Evolutionary conservation across 345 rosid species (phyloP).

Genomic region (Brassica incana): DNA sequence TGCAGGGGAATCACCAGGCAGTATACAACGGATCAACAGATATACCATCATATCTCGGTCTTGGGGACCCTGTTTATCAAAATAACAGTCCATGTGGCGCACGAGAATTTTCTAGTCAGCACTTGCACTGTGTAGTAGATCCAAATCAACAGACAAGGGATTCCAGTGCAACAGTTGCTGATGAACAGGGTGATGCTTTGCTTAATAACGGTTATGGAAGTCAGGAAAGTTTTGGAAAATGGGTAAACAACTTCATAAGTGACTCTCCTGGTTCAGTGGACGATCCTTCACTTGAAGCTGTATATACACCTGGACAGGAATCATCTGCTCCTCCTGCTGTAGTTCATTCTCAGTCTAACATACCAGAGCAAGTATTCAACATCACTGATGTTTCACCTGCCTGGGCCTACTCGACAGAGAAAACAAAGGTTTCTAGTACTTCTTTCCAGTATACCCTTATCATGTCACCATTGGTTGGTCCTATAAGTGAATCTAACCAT

Average conservation of each 20-base stretch:
- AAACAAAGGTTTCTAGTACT: conserved; percentile 65
- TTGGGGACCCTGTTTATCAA: conserved; percentile 36
- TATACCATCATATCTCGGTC: conserved; percentile 24
- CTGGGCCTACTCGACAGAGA: conserved; percentile 78
- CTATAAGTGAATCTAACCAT: background rate
- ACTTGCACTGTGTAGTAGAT: conserved; percentile 30
- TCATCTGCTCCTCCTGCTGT: conserved; percentile 42
- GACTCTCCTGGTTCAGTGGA: conserved; percentile 58
- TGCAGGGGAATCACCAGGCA: conserved; percentile 31
- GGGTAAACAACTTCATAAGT: conserved; percentile 65
- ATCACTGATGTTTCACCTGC: conserved; percentile 83
- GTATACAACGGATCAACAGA: conserved; percentile 27
- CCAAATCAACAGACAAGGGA: conserved; percentile 39
- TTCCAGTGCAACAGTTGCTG: conserved; percentile 34
- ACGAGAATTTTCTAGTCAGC: conserved; percentile 40
- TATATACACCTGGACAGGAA: conserved; percentile 47
- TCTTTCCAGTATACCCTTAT: background rate
- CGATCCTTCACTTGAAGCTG: conserved; percentile 52
- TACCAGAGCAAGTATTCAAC: conserved; percentile 61
- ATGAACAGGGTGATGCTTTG: conserved; percentile 42
- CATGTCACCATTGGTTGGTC: background rate
- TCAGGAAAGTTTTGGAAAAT: conserved; percentile 91
- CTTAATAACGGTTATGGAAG: conserved; percentile 56
- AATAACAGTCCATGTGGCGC: conserved; percentile 34
- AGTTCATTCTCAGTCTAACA: conserved; percentile 38